phyloP scores from a whole-genome alignment of 345 rosid genomes.

The Lepidium sativum region DNA sequence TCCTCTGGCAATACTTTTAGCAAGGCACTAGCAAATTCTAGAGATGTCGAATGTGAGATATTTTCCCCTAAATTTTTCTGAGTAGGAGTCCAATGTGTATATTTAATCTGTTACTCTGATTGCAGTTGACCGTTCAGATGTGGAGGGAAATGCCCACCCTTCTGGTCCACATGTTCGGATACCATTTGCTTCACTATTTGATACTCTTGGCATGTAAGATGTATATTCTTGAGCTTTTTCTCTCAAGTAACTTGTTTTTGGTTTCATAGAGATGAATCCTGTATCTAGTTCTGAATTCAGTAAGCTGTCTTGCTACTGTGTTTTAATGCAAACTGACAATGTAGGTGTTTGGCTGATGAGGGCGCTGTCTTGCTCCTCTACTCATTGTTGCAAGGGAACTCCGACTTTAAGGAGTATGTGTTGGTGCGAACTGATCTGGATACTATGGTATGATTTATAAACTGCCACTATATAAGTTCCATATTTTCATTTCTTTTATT shows the following conservation, averaged over 20 bases:
- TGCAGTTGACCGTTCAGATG: slow-evolving; percentile 82
- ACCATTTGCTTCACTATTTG: slow-evolving; percentile 86
- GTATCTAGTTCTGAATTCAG: neutral
- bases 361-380: slow-evolving; percentile 83
- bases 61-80: slow-evolving; percentile 2
- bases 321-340: slow-evolving; percentile 14
- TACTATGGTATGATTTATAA: slow-evolving; percentile 62
- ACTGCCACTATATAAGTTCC: slow-evolving; percentile 3
- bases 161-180: slow-evolving; percentile 59
- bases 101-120: slow-evolving; percentile 11
- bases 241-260: neutral
- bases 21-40: slow-evolving; percentile 79
- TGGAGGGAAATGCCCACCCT: slow-evolving; percentile 58
- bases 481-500: neutral
- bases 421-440: slow-evolving; percentile 96
- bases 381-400: slow-evolving; percentile 84
- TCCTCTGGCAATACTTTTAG: slow-evolving; percentile 72
- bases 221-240: neutral
- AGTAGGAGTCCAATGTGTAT: neutral
- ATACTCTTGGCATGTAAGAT: slow-evolving; percentile 89
- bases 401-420: slow-evolving; percentile 87
- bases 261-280: neutral
- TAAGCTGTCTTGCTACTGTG: neutral
- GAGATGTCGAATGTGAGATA: slow-evolving; percentile 80
- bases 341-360: slow-evolving; percentile 93